Evolutionary conservation across 805 yeast species (phyloP).

Genomic region (Brettanomyces nanus): DNA sequence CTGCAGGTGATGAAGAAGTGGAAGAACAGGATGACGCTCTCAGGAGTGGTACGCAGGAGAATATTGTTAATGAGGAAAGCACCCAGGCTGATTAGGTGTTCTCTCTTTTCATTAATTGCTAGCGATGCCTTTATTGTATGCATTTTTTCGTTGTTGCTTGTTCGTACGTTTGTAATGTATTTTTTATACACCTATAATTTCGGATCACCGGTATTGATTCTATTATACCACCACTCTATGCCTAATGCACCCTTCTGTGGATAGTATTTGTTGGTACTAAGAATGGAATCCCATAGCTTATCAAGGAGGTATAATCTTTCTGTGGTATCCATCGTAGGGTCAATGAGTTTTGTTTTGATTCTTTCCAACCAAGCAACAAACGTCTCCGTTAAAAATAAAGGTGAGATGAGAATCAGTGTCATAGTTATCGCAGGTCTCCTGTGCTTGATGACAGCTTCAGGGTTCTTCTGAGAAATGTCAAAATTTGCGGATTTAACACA

Average conservation of each 20-base stretch:
- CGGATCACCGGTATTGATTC: neutral
- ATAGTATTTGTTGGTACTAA: constrained; percentile 45
- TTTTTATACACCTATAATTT: neutral
- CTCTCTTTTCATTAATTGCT: too few species aligned
- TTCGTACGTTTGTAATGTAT: too few species aligned
- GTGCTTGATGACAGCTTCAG: neutral
- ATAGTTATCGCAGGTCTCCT: constrained; percentile 38
- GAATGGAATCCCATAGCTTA: constrained; percentile 42
- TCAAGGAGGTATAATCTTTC: constrained; percentile 34
- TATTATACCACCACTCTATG: constrained; percentile 52
- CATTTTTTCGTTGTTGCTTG: too few species aligned
- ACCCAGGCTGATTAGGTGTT: neutral
- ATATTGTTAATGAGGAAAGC: neutral
- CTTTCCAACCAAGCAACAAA: constrained; percentile 41
- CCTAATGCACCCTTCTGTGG: constrained; percentile 48
- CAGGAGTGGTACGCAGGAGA: neutral
- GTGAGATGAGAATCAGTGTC: constrained; percentile 41
- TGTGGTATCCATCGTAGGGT: constrained; percentile 9
- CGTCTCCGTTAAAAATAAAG: constrained; percentile 38
- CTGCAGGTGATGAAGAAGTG: constrained; percentile 1
- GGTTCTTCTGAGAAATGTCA: neutral
- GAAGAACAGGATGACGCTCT: neutral
- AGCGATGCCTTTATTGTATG: too few species aligned
- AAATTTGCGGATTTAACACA: constrained; percentile 24
- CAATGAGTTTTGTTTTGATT: constrained; percentile 30